Base-by-base conservation (phyloP, 441 rosid species). In the Gossypium lobatum region DNA sequence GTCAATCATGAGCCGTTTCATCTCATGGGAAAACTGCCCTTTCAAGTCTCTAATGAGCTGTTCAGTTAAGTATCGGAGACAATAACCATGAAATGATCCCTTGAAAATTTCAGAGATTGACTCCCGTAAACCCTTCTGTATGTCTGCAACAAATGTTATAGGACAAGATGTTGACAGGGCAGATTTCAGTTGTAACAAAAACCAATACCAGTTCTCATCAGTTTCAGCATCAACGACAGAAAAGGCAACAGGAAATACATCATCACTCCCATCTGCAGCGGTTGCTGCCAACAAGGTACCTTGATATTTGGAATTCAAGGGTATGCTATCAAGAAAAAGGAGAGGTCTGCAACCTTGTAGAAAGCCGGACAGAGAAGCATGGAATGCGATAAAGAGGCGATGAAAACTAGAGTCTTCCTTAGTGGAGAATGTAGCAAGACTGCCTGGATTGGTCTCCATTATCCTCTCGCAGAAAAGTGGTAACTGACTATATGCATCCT, bases 321-420 rank as follows among this genome's bases (percentile, higher is more conserved):
- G 90, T 81, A 88, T 77, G 67, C 97, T 82, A 75, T 92, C 96
- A 8, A 94, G 95, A 74, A 94, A 94, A 80, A 92, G 87, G 17
- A 94, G 89, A 18, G 97, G 97, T 72, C 98, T 85, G 74, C 97
- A 94, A 21, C 94, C 95, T 77, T 88, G 91, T 25, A 86, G 79
- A 76, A 89, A 94, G 74, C 98, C 97, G n/a, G 61, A 83, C 71
- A 91, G 39, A 0, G 96, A 90, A 61, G 97, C 98, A 76, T 89
- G 95, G 69, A 94, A 94, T 11, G 95, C 74, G 13, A 94, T 91
- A 78, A 91, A 94, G 31, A 94, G 84, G 28, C 97, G 90, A 77
- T 92, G 95, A 42, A 94, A 94, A 80, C 97, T 94, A 0, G 93
- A 89, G 86, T 94, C 97, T 73, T 94, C 96, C 80, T 88, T 94